These are phyloP conservation scores for Populus simonii DNA, from an alignment of 345 rosid genomes.

Conservation along the genomic window DNA sequence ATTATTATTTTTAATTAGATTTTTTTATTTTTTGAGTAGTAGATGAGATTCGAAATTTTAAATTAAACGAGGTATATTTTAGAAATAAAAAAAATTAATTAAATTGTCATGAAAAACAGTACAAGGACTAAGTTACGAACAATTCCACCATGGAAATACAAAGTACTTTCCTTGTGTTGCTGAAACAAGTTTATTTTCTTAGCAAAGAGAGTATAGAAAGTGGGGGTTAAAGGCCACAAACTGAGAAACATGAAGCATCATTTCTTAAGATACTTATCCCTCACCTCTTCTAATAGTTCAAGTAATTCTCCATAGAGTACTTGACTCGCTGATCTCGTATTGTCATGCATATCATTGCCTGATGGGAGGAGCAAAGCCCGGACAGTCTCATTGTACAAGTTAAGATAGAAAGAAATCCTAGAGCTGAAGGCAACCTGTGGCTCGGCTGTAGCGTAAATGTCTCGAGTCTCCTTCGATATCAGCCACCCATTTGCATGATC, in stretches of 20 bases:
- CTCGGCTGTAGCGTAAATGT: conserved; percentile 78
- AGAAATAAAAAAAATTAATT: too few species aligned
- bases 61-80: too few species aligned
- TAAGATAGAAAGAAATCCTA: conserved; percentile 78
- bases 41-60: too few species aligned
- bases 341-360: too few species aligned
- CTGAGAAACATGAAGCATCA: background rate
- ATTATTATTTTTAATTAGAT: too few species aligned
- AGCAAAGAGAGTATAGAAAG: background rate
- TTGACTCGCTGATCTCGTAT: background rate
- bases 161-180: background rate
- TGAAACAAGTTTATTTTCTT: background rate
- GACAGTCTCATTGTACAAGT: conserved; percentile 85
- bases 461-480: conserved; percentile 81
- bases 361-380: conserved; percentile 63
- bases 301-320: background rate
- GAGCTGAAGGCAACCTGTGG: conserved; percentile 84
- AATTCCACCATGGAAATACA: background rate
- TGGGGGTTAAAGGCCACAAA: background rate
- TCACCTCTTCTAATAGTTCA: background rate
- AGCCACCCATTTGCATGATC: conserved; percentile 68
- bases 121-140: too few species aligned
- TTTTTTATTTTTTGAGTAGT: too few species aligned
- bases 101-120: too few species aligned
- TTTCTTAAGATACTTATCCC: background rate